Evolutionary conservation across 2,329 filamentous ascomycete species (phyloP).

Genomic region (Penicillium sp.): DNA sequence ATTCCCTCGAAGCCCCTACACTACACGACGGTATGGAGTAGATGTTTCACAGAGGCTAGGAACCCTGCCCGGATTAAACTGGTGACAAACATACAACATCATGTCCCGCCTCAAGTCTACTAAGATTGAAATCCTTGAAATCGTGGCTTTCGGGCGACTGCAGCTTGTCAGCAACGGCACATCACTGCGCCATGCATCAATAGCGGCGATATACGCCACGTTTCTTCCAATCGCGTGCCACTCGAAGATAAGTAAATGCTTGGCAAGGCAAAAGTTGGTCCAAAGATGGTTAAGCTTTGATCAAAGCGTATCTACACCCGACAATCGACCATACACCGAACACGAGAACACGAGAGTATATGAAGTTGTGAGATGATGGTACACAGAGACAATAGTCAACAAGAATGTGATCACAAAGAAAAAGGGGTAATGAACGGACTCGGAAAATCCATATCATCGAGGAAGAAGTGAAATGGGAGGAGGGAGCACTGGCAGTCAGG

Average conservation of each 20-base stretch:
- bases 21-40: too few relatives aligned
- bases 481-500: background rate
- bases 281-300: constrained; percentile 2
- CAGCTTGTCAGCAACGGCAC: background rate
- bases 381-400: background rate
- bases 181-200: background rate
- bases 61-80: background rate
- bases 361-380: background rate
- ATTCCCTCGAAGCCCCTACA: background rate
- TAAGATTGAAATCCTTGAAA: background rate
- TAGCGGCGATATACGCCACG: constrained; percentile 1
- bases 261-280: background rate
- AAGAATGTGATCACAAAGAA: background rate
- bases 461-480: background rate
- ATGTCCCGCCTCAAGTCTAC: background rate
- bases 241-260: constrained; percentile 3
- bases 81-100: background rate
- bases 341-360: background rate
- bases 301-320: constrained; percentile 1
- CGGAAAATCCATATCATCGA: background rate
- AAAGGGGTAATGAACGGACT: background rate
- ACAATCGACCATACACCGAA: background rate
- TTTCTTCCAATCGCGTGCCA: background rate
- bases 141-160: background rate
- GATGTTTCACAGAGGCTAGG: background rate